phyloP scores from a whole-genome alignment of 352 stramenopile genomes.

The Globisporangium emineosum region DNA sequence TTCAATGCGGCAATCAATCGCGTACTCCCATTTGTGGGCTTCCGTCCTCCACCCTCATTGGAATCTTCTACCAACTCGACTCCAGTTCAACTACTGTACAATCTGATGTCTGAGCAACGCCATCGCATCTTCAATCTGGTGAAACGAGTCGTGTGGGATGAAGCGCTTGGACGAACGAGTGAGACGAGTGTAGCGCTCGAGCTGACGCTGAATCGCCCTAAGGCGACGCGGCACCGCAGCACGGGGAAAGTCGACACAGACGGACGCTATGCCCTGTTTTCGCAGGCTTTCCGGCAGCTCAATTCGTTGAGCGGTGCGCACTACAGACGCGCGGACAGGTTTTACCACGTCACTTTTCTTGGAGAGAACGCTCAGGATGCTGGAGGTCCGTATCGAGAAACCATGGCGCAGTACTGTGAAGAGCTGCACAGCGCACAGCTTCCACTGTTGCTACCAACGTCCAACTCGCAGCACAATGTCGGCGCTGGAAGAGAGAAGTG shows the following conservation, averaged over 20 bases:
- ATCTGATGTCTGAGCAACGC: constrained; percentile 42
- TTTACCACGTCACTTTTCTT: constrained; percentile 86
- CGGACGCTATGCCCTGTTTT: constrained; percentile 72
- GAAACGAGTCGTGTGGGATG: constrained; percentile 73
- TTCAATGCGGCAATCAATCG: constrained; percentile 63
- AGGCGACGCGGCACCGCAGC: constrained; percentile 75
- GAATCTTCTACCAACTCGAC: background rate
- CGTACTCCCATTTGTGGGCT: constrained; percentile 52
- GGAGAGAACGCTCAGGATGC: constrained; percentile 86
- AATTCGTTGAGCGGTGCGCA: constrained; percentile 58
- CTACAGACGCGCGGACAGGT: constrained; percentile 58
- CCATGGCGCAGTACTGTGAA: constrained; percentile 77
- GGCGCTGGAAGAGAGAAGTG: constrained; percentile 87
- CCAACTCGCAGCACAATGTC: constrained; percentile 89
- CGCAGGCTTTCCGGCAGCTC: constrained; percentile 82
- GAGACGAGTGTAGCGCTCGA: constrained; percentile 47
- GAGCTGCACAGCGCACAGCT: constrained; percentile 80
- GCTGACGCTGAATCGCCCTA: constrained; percentile 77
- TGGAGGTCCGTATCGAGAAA: constrained; percentile 85
- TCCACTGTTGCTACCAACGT: constrained; percentile 86
- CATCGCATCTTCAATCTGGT: constrained; percentile 70
- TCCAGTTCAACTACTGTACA: constrained; percentile 16
- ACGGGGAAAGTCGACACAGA: constrained; percentile 55
- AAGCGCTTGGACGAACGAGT: constrained; percentile 50
- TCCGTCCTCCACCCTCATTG: constrained; percentile 19